phyloP scores from a whole-genome alignment of 306 rosid species.

The Cucumis hystrix region DNA sequence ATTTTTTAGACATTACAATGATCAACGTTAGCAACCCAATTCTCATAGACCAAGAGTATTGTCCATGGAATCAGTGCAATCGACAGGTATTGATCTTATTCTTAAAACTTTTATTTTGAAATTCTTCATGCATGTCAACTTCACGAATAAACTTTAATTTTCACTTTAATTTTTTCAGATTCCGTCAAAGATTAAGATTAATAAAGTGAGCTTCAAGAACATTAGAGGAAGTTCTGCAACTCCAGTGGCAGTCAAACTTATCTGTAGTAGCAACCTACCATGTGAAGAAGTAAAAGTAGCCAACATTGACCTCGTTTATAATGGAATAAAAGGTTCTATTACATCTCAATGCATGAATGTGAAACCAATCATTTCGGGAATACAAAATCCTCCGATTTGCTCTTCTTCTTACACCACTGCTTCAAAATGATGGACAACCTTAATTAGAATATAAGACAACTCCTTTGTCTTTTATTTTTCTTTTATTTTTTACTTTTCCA shows the following conservation, averaged over 20 bases:
- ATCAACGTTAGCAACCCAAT: conserved; percentile 6
- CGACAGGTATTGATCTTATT: conserved; percentile 7
- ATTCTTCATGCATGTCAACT: neutral
- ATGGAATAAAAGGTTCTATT: no score
- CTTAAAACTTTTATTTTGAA: neutral
- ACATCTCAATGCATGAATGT: no score
- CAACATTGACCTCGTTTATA: neutral
- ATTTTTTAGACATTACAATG: conserved; percentile 29
- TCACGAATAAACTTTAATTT: neutral
- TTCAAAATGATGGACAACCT: no score
- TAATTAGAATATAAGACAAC: no score
- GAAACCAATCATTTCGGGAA: no score
- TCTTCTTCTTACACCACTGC: no score
- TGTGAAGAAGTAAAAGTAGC: conserved; percentile 21
- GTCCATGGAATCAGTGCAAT: conserved; percentile 15
- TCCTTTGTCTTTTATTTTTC: no score
- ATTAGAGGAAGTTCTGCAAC: conserved; percentile 17
- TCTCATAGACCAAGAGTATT: neutral
- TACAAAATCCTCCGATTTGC: no score
- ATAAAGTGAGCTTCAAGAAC: conserved; percentile 30
- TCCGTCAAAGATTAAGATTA: conserved; percentile 36
- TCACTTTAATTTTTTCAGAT: neutral
- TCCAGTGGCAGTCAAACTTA: neutral
- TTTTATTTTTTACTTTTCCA: no score
- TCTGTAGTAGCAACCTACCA: conserved; percentile 11